A percentile compares a stretch with the other conserved stretches of the same genome.
phyloP scores from a whole-genome alignment of 2,329 filamentous ascomycete species.

The Alternaria dauci region DNA sequence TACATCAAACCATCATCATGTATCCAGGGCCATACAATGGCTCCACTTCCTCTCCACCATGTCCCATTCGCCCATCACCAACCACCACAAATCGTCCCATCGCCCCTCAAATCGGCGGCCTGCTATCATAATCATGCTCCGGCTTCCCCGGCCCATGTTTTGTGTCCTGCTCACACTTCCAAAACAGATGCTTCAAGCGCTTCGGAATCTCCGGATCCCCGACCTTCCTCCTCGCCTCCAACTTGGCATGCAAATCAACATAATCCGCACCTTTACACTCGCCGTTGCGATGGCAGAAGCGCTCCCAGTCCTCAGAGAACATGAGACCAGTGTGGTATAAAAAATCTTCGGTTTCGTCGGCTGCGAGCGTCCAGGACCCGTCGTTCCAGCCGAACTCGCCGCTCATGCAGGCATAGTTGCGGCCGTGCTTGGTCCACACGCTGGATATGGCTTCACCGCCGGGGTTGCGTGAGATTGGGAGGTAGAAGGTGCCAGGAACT shows the following conservation, averaged over 20 bases:
- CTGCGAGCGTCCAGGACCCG: background rate
- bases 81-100: background rate
- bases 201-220: background rate
- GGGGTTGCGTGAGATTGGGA: conserved; percentile 23
- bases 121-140: background rate
- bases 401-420: conserved; percentile 31
- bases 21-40: background rate
- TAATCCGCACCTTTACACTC: conserved; percentile 3
- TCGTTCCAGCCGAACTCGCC: conserved; percentile 25
- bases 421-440: conserved; percentile 1
- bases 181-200: background rate
- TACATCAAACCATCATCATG: background rate
- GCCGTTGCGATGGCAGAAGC: conserved; percentile 14
- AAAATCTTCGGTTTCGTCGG: conserved; percentile 15
- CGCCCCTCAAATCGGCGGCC: background rate
- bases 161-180: background rate
- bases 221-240: background rate
- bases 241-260: background rate
- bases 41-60: background rate
- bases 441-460: conserved; percentile 24
- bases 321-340: conserved; percentile 7
- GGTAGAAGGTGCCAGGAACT: conserved; percentile 10
- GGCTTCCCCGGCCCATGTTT: background rate
- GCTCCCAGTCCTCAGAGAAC: conserved; percentile 17
- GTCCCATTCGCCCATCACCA: background rate